Base-by-base conservation (phyloP, 768 basidiomycete genomes). In the Suillus paluster region DNA sequence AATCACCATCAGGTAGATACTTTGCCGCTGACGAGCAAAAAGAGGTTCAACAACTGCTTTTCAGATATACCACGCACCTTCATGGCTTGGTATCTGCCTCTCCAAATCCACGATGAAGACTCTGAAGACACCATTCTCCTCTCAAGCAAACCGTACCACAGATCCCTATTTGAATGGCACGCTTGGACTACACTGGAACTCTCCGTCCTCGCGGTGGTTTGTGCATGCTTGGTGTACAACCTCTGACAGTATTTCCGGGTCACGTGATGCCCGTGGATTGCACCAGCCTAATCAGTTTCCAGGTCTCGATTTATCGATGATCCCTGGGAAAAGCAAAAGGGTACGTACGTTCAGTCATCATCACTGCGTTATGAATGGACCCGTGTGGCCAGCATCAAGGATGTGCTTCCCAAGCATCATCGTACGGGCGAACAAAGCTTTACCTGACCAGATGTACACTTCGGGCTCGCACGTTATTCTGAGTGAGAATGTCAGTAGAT, bases 381-480 rank as follows among this genome's bases (percentile, higher is more conserved):
- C 25, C 27, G 25, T 17, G 17, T 48, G 15, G 7, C 15, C 14
- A 27, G 46, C 7, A 48, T 15, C 46, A 48, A 44, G 11, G n/a
- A 11, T 44, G n/a, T 44, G 15, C 25, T 48, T 30, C 6, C 30
- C 30, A 30, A 30, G 30, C 6, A 17, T 15, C 15, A 41, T 41
- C 39, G 15, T 41, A 41, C 39, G 39, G 39, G 39, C 17, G 17
- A 41, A 41, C 39, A 41, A 41, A 41, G 39, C 30, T 6, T 30
- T 30, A 30, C 33, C 48, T 25, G 27, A 39, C 19, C 25, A 52
- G 23, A 10, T 25, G 25, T 52, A 52, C 19, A 23, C 49, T 15
- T 52, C 49, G 49, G 49, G 49, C 49, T 34, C 49, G 33, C 49
- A 52, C 19, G 49, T 52, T n/a, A 34, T 52, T 9, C n/a, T 52